A percentile compares a stretch with the other conserved stretches of the same genome.
phyloP scores from a whole-genome alignment of 2,329 filamentous ascomycete species.

The Periconia macrospinosa region DNA sequence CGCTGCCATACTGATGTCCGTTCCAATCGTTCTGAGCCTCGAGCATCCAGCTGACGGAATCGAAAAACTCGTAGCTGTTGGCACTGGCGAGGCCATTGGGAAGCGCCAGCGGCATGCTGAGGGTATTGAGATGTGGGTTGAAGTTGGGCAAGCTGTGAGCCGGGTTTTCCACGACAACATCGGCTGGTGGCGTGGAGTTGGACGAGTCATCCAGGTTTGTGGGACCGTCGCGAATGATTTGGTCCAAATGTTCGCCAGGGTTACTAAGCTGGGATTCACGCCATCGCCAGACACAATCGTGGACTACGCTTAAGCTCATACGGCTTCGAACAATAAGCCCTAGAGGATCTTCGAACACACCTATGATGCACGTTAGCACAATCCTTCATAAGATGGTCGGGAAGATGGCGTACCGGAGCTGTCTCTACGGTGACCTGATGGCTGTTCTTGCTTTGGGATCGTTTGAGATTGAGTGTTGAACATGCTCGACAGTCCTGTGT shows the following conservation, averaged over 20 bases:
- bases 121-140: conserved; percentile 40
- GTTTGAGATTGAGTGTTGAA: conserved; percentile 30
- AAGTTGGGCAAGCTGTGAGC: conserved; percentile 38
- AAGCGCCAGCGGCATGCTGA: conserved; percentile 60
- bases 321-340: conserved; percentile 81
- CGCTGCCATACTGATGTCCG: conserved; percentile 22
- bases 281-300: conserved; percentile 85
- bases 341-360: conserved; percentile 65
- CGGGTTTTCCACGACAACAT: conserved; percentile 32
- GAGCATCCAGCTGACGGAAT: conserved; percentile 90
- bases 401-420: conserved; percentile 14
- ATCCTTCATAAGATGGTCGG: neutral
- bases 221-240: conserved; percentile 81
- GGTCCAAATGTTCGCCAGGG: conserved; percentile 50
- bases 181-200: conserved; percentile 62
- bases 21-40: conserved; percentile 62
- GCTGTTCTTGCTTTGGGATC: conserved; percentile 19
- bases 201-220: conserved; percentile 78
- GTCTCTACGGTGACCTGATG: conserved; percentile 24
- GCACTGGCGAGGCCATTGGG: conserved; percentile 54
- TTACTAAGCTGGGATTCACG: conserved; percentile 64
- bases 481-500: conserved; percentile 33
- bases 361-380: conserved; percentile 3
- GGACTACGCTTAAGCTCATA: conserved; percentile 83
- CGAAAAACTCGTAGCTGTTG: conserved; percentile 70